Conservation (phyloP, 495 filamentous ascomycete species). For the Jackrogersella minutella region DNA sequence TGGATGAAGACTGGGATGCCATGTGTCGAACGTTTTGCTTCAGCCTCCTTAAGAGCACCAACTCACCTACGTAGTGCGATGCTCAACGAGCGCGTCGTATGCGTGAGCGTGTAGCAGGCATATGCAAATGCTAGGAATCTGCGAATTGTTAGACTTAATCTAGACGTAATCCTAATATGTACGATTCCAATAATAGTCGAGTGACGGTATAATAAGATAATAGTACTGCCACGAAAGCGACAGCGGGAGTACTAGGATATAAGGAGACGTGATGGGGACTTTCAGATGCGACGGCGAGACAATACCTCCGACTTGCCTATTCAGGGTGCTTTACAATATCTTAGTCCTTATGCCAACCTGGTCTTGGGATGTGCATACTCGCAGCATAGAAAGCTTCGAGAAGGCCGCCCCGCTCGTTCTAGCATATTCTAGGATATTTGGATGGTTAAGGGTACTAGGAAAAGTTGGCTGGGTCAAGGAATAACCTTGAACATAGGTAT, state of each 20-base stretch:
- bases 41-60: constrained; percentile 23
- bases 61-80: constrained; percentile 15
- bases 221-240: not conserved
- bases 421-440: constrained; percentile 7
- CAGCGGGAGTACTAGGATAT: constrained; percentile 2
- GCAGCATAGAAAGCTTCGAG: constrained; percentile 32
- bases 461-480: constrained; percentile 29
- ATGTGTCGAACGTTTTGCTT: constrained; percentile 34
- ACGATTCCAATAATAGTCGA: constrained; percentile 3
- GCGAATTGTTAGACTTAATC: constrained; percentile 2
- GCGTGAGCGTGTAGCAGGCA: not conserved
- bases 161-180: constrained; percentile 5
- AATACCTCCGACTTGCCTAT: constrained; percentile 39
- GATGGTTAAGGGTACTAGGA: constrained; percentile 14
- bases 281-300: constrained; percentile 30
- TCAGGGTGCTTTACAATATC: constrained; percentile 28
- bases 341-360: constrained; percentile 24
- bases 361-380: constrained; percentile 20
- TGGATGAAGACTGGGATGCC: constrained; percentile 27
- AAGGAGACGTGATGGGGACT: constrained; percentile 4
- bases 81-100: not conserved
- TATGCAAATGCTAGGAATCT: not conserved
- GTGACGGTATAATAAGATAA: constrained; percentile 1
- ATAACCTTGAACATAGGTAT: constrained; percentile 31
- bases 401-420: constrained; percentile 34